Conservation (phyloP, 176 grass and related monocot genomes). For the Musa acuminata region DNA sequence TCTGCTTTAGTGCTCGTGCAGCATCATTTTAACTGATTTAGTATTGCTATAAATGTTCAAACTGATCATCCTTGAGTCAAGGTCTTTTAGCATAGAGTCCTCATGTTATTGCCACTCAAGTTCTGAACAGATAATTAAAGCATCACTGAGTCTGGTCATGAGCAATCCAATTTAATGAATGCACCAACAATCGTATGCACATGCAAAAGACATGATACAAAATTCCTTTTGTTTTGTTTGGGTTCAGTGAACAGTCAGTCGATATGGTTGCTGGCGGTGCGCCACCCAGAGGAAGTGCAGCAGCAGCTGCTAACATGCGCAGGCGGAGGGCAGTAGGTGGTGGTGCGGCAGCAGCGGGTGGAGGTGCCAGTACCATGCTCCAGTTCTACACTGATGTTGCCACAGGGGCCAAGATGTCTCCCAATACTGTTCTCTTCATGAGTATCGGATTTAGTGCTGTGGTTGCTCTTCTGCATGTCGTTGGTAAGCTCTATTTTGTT, state of each 20-base stretch:
- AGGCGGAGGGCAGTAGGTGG: slow-evolving; percentile 47
- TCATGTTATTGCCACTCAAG: background rate
- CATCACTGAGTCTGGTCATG: background rate
- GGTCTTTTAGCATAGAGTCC: too few relatives aligned
- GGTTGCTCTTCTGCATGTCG: slow-evolving; percentile 76
- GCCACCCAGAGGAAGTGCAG: slow-evolving; percentile 49
- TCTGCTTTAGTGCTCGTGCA: too few relatives aligned
- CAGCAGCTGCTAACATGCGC: slow-evolving; percentile 57
- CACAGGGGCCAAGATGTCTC: slow-evolving; percentile 77
- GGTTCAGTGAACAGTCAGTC: slow-evolving; percentile 1
- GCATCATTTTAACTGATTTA: too few relatives aligned
- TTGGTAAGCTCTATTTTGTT: slow-evolving; percentile 51
- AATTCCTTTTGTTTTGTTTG: background rate
- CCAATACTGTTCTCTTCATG: slow-evolving; percentile 77
- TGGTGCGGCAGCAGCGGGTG: slow-evolving; percentile 17
- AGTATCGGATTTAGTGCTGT: slow-evolving; percentile 79
- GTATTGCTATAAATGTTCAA: too few relatives aligned
- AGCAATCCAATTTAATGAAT: background rate
- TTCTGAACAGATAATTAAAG: background rate
- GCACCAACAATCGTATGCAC: background rate
- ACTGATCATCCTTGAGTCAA: too few relatives aligned
- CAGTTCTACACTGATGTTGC: slow-evolving; percentile 83
- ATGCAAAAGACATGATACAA: background rate
- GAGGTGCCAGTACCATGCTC: slow-evolving; percentile 59
- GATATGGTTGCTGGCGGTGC: slow-evolving; percentile 71